These are phyloP conservation scores for Fusarium caatingaense DNA, from an alignment of 2,329 filamentous ascomycete species.

Conservation along the genomic window DNA sequence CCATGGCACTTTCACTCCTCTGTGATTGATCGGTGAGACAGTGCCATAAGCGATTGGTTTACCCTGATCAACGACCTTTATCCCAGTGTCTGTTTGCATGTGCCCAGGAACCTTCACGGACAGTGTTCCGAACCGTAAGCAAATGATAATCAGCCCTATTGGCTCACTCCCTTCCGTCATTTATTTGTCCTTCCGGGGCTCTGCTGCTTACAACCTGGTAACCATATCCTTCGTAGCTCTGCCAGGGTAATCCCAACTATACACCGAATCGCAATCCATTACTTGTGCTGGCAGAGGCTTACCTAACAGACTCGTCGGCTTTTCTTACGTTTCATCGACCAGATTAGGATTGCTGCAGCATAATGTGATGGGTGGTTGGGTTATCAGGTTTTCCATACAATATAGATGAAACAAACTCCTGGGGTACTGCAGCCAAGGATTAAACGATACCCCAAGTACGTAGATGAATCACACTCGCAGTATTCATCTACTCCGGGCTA, in stretches of 20 bases:
- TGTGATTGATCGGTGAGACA: neutral
- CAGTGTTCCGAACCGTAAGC: neutral
- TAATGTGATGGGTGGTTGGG: neutral
- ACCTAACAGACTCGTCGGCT: neutral
- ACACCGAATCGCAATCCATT: neutral
- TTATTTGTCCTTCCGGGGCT: neutral
- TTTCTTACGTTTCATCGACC: neutral
- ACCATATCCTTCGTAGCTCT: neutral
- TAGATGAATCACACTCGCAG: neutral
- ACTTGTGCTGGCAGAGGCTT: too few relatives aligned
- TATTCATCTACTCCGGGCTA: neutral
- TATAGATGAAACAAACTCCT: neutral
- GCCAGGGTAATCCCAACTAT: neutral
- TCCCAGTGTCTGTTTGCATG: neutral
- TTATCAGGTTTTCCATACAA: neutral
- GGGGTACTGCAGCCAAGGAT: neutral
- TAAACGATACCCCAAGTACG: neutral
- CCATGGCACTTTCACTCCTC: too few relatives aligned
- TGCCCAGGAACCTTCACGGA: neutral
- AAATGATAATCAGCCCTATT: neutral
- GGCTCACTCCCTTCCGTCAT: neutral
- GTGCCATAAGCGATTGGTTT: neutral
- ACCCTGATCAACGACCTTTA: neutral
- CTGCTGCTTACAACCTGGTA: neutral
- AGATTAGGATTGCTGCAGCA: neutral